Evolutionary conservation across 1,284 basidiomycete species (phyloP), one percentile per base, ranked within the genome.

Genomic region (Schizophyllum amplum): DNA sequence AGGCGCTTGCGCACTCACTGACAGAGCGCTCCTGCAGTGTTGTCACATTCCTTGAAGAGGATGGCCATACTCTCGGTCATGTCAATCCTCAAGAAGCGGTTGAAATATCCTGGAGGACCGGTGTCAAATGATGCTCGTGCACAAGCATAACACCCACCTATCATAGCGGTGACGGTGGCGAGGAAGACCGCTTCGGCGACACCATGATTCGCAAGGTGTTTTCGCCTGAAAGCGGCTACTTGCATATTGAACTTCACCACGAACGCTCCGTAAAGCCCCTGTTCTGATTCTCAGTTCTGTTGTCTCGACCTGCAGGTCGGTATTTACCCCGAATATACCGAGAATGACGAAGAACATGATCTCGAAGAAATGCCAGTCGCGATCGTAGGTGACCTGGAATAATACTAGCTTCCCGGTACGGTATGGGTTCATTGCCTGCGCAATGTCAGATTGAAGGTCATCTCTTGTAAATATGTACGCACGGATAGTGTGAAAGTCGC

Each of bases 301-400:
- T 26, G 24, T 24, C 47, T 24, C 54, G 11, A 21, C 33, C 51
- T 22, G 20, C 55, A 64, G 58, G 62, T 58, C 24, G 51, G 53
- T 42, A 72, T 84, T 61, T 66, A 94, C 94, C 42, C 97, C 97
- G 69, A 99, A 98, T 61, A 99, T 81, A 4, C 97, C 97, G 50
- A 99, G 83, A 60, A 99, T 81, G 55, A 98, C 79, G 72, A 94
- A 98, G 69, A 95, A 91, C n/a, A 96, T 86, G 55, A 99, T 92
- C 70, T 98, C 97, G 68, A 99, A 99, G 74, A 97, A 98, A 69
- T 99, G 96, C 97, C 97, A 99, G 66, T 96, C 93, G 25, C 95
- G 82, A 69, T 92, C 93, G 71, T 99, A 99, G 5, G 94, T 96
- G 61, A 99, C 94, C 69, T 98, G 94, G 77, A 99, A 99, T 60